These are phyloP conservation scores for Starmerella cellae DNA, from an alignment of 805 yeast genomes.

Conservation along the genomic window DNA sequence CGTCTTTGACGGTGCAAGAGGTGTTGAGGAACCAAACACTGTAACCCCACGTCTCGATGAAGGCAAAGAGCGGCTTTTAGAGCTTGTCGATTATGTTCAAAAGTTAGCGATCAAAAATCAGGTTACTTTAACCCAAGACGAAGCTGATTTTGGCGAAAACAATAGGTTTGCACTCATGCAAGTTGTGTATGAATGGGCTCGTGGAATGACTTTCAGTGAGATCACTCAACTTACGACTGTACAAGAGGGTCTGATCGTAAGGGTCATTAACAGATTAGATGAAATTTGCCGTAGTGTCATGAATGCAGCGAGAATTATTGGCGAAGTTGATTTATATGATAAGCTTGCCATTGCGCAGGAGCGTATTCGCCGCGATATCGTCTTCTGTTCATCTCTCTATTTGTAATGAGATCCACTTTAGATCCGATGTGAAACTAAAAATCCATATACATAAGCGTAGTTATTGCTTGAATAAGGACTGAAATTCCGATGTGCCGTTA, in stretches of 20 bases:
- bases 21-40: conserved; percentile 49
- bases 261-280: conserved; percentile 87
- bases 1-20: conserved; percentile 77
- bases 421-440: not conserved
- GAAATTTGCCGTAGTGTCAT: conserved; percentile 91
- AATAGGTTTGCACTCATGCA: conserved; percentile 83
- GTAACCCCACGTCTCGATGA: conserved; percentile 71
- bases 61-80: conserved; percentile 46
- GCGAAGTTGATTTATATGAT: conserved; percentile 77
- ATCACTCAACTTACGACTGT: conserved; percentile 81
- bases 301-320: conserved; percentile 86
- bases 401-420: conserved; percentile 31
- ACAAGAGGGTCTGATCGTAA: conserved; percentile 91
- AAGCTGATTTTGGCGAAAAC: conserved; percentile 66
- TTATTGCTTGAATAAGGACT: too few relatives aligned
- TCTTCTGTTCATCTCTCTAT: conserved; percentile 89
- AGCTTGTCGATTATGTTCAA: conserved; percentile 52
- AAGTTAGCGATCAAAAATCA: conserved; percentile 51
- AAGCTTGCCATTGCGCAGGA: conserved; percentile 91
- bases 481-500: too few relatives aligned
- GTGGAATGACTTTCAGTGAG: conserved; percentile 81
- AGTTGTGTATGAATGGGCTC: conserved; percentile 96
- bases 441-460: too few relatives aligned
- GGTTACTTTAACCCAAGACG: conserved; percentile 69
- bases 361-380: conserved; percentile 88